A percentile compares a stretch with the other conserved stretches of the same genome.
Evolutionary conservation across 306 rosid species (phyloP).

Genomic region (Cucurbita pepo): DNA sequence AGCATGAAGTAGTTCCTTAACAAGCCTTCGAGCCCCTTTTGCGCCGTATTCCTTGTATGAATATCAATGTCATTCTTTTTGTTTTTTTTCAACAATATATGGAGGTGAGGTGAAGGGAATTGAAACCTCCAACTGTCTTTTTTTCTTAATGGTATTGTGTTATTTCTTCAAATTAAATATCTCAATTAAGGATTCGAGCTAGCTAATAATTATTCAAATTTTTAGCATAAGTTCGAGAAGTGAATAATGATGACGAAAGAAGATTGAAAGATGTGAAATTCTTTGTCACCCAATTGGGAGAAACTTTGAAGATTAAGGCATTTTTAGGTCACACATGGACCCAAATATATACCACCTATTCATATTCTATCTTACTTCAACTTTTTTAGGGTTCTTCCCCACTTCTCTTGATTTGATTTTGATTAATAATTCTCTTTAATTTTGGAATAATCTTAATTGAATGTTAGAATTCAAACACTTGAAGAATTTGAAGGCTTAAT

Average conservation of each 20-base stretch:
- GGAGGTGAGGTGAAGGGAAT: too few species aligned
- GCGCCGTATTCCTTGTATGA: too few species aligned
- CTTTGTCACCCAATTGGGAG: neutral
- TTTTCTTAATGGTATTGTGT: neutral
- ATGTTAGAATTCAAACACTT: neutral
- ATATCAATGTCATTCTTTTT: too few species aligned
- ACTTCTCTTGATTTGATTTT: neutral
- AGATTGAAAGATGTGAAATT: neutral
- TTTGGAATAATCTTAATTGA: neutral
- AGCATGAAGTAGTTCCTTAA: neutral
- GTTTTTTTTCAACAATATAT: too few species aligned
- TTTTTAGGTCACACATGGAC: neutral
- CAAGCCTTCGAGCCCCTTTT: too few species aligned
- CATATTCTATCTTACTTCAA: neutral
- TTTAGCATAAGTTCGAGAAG: neutral
- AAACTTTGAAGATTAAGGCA: neutral
- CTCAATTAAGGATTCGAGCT: neutral
- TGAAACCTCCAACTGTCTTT: neutral
- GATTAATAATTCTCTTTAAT: neutral
- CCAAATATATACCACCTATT: neutral
- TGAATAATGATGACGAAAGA: neutral
- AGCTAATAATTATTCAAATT: neutral
- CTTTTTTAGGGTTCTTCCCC: neutral
- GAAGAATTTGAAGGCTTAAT: neutral
- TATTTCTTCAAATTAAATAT: neutral